These are phyloP conservation scores for Trichoderma parareesei DNA, from an alignment of 495 filamentous ascomycete species.

Conservation along the genomic window DNA sequence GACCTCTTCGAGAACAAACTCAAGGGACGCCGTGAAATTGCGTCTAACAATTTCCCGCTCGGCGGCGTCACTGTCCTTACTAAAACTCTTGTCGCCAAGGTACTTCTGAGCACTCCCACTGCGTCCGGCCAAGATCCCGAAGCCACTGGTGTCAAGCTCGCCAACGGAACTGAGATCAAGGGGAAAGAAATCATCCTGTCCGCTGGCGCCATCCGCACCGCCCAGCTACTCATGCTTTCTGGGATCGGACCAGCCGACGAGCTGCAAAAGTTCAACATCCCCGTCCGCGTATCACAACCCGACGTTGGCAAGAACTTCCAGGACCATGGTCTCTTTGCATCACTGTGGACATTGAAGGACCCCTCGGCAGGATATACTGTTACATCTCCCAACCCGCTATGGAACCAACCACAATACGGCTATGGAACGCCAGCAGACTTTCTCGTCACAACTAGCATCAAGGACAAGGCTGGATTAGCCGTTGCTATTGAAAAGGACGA, in stretches of 20 bases:
- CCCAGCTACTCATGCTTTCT: constrained; percentile 47
- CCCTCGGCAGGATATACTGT: constrained; percentile 24
- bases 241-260: constrained; percentile 47
- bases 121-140: constrained; percentile 17
- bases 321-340: constrained; percentile 30
- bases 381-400: constrained; percentile 22
- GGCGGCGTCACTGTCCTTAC: constrained; percentile 22
- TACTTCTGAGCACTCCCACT: constrained; percentile 22
- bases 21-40: constrained; percentile 27
- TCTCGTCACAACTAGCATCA: constrained; percentile 18
- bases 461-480: constrained; percentile 18
- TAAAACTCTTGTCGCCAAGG: constrained; percentile 29
- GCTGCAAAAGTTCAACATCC: constrained; percentile 38
- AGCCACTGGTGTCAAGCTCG: constrained; percentile 32
- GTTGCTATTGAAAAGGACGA: constrained; percentile 25
- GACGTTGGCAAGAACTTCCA: constrained; percentile 49
- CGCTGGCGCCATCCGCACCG: constrained; percentile 48
- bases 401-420: constrained; percentile 21
- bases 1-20: constrained; percentile 26
- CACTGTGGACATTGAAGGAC: constrained; percentile 14
- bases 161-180: constrained; percentile 26
- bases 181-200: constrained; percentile 42
- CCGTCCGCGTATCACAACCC: constrained; percentile 38
- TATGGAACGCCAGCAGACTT: constrained; percentile 27
- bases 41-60: constrained; percentile 25